Evolutionary conservation across 345 rosid species (phyloP).

Genomic region (Triadica sebifera): DNA sequence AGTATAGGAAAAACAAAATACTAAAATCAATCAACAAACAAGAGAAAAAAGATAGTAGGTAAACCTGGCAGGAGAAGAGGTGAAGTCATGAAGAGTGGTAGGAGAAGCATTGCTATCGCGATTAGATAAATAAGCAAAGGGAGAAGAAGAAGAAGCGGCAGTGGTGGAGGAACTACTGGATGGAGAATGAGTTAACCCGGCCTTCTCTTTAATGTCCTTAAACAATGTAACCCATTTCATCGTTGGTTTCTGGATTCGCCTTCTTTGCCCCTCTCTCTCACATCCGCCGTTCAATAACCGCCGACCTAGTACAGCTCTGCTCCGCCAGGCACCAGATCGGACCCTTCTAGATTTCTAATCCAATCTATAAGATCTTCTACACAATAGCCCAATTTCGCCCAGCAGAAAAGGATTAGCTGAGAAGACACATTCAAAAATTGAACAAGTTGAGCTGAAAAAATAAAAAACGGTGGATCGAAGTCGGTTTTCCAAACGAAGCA

Average conservation of each 20-base stretch:
- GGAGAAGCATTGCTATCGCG: conserved; percentile 39
- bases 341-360: conserved; percentile 15
- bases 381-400: conserved; percentile 8
- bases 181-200: conserved; percentile 84
- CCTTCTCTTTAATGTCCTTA: conserved; percentile 96
- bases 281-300: conserved; percentile 23
- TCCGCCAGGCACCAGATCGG: conserved; percentile 5
- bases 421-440: background rate
- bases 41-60: background rate
- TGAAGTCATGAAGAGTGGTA: conserved; percentile 35
- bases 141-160: conserved; percentile 47
- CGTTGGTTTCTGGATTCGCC: conserved; percentile 34
- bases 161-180: conserved; percentile 37
- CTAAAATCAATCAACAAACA: background rate
- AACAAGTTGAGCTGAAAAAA: background rate
- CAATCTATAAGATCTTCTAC: background rate
- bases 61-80: conserved; percentile 69
- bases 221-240: conserved; percentile 99
- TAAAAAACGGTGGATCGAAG: conserved; percentile 16
- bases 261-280: conserved; percentile 33
- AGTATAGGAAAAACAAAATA: background rate
- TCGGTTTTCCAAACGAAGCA: conserved; percentile 7
- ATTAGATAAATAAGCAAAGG: conserved; percentile 18
- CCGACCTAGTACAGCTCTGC: background rate
- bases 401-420: background rate